Evolutionary conservation across 768 basidiomycete species (phyloP).

Genomic region (Mycena floridula): DNA sequence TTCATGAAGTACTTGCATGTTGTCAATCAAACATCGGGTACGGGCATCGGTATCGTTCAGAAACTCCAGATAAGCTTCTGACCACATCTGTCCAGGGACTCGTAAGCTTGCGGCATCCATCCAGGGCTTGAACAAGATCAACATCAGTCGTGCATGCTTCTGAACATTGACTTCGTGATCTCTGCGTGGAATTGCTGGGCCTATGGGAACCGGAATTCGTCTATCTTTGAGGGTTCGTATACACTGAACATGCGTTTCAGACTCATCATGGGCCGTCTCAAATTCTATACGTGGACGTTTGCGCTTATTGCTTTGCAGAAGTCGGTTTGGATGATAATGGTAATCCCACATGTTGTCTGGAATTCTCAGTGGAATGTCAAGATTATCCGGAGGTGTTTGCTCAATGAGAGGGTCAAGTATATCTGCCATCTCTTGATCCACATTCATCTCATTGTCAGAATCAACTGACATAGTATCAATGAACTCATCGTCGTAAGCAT

Average conservation of each 20-base stretch:
- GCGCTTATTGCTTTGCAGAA: neutral
- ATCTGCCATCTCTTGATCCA: neutral
- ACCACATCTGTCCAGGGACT: neutral
- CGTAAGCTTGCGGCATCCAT: slow-evolving; percentile 2
- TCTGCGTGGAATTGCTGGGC: neutral
- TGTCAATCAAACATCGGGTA: neutral
- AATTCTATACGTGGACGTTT: neutral
- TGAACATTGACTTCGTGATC: neutral
- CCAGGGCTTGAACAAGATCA: slow-evolving; percentile 1
- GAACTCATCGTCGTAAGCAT: slow-evolving; percentile 2
- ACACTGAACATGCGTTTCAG: neutral
- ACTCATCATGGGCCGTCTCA: neutral
- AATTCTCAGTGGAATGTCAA: too few species aligned
- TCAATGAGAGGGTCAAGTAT: too few species aligned
- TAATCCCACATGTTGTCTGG: too few species aligned
- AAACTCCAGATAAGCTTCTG: neutral
- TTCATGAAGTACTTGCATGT: slow-evolving; percentile 7
- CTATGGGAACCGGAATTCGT: neutral
- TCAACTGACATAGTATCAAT: too few species aligned
- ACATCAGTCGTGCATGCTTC: slow-evolving; percentile 5
- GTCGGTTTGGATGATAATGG: neutral
- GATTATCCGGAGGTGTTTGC: too few species aligned
- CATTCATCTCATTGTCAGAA: neutral
- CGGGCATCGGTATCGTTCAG: neutral
- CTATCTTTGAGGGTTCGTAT: neutral